Evolutionary conservation across 83 land plant species (phyloP).

Genomic region (Picea engelmannii): DNA sequence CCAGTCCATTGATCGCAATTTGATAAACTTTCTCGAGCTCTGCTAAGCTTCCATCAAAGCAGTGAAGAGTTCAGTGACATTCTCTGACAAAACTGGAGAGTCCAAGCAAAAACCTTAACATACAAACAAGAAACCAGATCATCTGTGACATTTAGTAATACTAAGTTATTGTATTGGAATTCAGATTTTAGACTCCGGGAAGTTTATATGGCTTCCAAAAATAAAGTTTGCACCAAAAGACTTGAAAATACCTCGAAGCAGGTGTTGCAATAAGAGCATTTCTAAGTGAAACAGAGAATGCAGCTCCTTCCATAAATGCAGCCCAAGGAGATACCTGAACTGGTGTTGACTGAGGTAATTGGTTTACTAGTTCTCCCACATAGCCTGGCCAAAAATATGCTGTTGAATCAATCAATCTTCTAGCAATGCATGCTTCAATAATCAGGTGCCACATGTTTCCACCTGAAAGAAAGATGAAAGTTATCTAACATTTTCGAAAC

Average conservation of each 20-base stretch:
- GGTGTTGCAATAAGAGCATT: constrained; percentile 60
- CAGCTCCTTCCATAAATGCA: constrained; percentile 82
- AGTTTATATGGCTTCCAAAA: no score
- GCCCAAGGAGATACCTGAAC: constrained; percentile 77
- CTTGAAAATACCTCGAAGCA: constrained; percentile 76
- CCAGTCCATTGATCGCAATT: constrained; percentile 67
- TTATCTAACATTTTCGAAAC: background rate
- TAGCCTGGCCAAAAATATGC: constrained; percentile 89
- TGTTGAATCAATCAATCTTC: constrained; percentile 80
- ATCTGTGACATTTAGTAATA: background rate
- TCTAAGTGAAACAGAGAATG: constrained; percentile 49
- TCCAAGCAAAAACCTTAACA: background rate
- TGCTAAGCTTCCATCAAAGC: constrained; percentile 77
- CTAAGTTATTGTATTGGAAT: no score
- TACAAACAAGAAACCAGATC: background rate
- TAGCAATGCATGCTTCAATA: constrained; percentile 91
- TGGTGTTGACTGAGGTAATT: constrained; percentile 24
- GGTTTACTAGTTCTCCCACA: constrained; percentile 31
- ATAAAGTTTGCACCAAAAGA: background rate
- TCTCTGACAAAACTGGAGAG: background rate
- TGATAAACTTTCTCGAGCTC: constrained; percentile 82
- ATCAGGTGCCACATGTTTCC: constrained; percentile 86
- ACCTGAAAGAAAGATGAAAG: constrained; percentile 33
- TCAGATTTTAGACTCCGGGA: background rate
- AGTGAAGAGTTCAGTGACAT: constrained; percentile 18